Evolutionary conservation across 1,284 basidiomycete genomes (phyloP), one percentile per base, ranked within the genome.

Genomic region (Cutaneotrichosporon cyanovorans): DNA sequence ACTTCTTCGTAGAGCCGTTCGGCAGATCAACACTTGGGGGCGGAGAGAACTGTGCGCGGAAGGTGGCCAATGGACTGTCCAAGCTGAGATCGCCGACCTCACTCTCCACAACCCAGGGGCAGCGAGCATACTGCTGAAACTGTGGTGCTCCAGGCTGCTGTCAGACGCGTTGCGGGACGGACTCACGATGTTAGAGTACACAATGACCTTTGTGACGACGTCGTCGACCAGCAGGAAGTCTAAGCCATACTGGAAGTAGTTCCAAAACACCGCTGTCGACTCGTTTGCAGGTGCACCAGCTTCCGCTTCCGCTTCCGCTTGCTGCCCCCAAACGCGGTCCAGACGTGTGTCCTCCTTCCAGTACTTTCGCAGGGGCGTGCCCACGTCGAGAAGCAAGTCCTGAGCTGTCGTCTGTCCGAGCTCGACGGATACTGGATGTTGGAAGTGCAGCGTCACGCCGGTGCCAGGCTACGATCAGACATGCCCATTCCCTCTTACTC

Each of bases 261-360:
- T 91, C 73, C 87, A 90, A 68, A 91, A 92, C 68, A 88, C 85
- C 85, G 48, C 40, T 5, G 23, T 48, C 3, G 52, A 35, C 25
- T 28, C 8, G 25, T 7, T 7, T 28, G 12, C 25, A 12, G 25
- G 25, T 12, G 7, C 12, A 20, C 20, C 19, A 15, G 37, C 11
- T 40, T 4, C 19, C 19, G 37, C 11, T 40, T 4, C 9, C 18
- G 30, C n/a, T 21, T 18, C n/a, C 18, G 33, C 20, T 16, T 40
- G 33, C 7, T 45, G 22, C 9, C 60, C 63, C 67, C 68, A 70
- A 36, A 69, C 61, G 30, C 58, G 56, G 18, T 57, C 58, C 80
- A 92, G 84, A 48, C 88, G 74, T 57, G 88, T 83, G 59, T 91
- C 88, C 53, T 90, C 86, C 63, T 89, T 88, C 72, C 86, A 86